A percentile compares a stretch with the other conserved stretches of the same genome.
These are phyloP conservation scores for Pittosporum tobira DNA, from an alignment of 129 eudicot genomes.

Conservation along the genomic window DNA sequence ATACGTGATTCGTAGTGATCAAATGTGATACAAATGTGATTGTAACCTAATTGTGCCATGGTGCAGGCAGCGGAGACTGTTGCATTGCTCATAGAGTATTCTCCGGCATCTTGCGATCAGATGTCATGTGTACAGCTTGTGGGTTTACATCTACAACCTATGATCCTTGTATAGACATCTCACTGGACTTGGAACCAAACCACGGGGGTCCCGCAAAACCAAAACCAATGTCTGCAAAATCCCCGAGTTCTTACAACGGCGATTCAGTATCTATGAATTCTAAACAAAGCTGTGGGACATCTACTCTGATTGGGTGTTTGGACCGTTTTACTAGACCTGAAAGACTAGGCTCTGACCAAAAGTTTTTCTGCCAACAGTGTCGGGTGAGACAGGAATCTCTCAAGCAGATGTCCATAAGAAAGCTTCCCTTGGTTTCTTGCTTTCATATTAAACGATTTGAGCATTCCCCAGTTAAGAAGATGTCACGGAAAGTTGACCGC, in stretches of 20 bases:
- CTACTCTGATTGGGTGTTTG: slow-evolving; percentile 71
- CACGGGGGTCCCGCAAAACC: slow-evolving; percentile 29
- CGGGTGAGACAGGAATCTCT: slow-evolving; percentile 79
- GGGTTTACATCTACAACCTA: slow-evolving; percentile 85
- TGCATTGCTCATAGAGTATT: slow-evolving; percentile 93
- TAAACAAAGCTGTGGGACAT: slow-evolving; percentile 21
- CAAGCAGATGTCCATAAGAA: slow-evolving; percentile 84
- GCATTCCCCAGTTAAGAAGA: slow-evolving; percentile 55
- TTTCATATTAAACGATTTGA: slow-evolving; percentile 88
- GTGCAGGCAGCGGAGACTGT: slow-evolving; percentile 74
- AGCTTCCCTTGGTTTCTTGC: slow-evolving; percentile 81
- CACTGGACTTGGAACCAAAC: slow-evolving; percentile 67
- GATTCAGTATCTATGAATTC: slow-evolving; percentile 22
- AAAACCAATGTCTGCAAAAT: slow-evolving; percentile 32
- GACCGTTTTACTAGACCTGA: slow-evolving; percentile 84
- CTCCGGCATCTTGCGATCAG: slow-evolving; percentile 84
- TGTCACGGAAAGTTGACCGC: slow-evolving; percentile 73
- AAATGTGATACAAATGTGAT: neutral
- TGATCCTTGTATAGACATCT: slow-evolving; percentile 87
- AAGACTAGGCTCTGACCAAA: slow-evolving; percentile 84
- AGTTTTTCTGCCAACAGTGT: slow-evolving; percentile 81
- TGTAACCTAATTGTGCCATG: slow-evolving; percentile 1
- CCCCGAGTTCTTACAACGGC: slow-evolving; percentile 24
- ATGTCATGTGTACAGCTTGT: slow-evolving; percentile 85
- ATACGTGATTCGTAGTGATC: no score